A percentile compares a stretch with the other conserved stretches of the same genome.
phyloP scores from a whole-genome alignment of 1,284 basidiomycete genomes.

The Cutaneotrichosporon curvatum region DNA sequence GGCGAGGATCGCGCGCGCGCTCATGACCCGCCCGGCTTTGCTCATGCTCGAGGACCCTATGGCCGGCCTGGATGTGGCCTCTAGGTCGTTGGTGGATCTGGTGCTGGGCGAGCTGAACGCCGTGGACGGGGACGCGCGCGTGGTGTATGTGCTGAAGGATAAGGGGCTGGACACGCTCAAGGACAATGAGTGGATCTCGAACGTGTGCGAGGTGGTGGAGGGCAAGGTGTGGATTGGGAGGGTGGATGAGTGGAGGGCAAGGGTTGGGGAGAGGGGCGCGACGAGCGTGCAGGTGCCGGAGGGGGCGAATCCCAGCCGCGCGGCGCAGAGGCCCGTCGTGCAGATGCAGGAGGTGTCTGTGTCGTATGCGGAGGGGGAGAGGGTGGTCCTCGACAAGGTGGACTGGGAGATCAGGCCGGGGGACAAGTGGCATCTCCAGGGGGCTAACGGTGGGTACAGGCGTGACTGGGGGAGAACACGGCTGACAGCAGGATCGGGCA shows the following conservation, averaged over 20 bases:
- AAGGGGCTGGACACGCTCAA: constrained; percentile 59
- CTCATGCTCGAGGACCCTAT: constrained; percentile 76
- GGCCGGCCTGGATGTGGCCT: constrained; percentile 40
- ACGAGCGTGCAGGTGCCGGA: constrained; percentile 48
- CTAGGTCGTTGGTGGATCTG: constrained; percentile 35
- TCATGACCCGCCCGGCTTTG: constrained; percentile 63
- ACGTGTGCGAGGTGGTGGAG: constrained; percentile 56
- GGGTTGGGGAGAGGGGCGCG: constrained; percentile 20
- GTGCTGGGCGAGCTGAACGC: constrained; percentile 41
- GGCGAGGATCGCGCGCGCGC: constrained; percentile 71
- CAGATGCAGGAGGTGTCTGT: constrained; percentile 63
- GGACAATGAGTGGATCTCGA: constrained; percentile 58
- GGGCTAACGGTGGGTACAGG: constrained; percentile 62
- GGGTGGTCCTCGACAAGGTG: constrained; percentile 61
- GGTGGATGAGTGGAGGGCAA: constrained; percentile 43
- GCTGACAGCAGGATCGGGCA: constrained; percentile 65
- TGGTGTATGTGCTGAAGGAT: constrained; percentile 71
- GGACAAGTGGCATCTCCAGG: constrained; percentile 79
- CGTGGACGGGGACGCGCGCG: constrained; percentile 38
- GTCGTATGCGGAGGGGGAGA: constrained; percentile 59
- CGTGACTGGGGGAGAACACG: neutral
- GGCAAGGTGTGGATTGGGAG: constrained; percentile 52
- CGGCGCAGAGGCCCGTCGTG: constrained; percentile 51
- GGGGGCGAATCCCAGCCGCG: constrained; percentile 48
- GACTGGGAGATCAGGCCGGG: constrained; percentile 72